Evolutionary conservation across 768 basidiomycete species (phyloP), one percentile per base, ranked within the genome.

Genomic region (Lentinula aciculospora): DNA sequence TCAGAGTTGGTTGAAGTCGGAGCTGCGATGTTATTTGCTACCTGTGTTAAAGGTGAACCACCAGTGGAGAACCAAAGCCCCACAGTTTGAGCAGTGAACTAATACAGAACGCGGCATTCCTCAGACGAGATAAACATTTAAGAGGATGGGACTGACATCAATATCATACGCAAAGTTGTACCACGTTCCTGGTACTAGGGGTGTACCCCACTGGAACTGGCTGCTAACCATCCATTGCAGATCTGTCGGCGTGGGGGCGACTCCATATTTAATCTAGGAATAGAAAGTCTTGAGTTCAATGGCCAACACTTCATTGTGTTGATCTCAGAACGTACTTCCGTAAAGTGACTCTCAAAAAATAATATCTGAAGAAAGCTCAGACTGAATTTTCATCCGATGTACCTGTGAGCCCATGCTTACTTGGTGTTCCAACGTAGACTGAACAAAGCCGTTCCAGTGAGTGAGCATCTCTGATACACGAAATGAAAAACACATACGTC

Each of bases 121-220:
- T 57, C 32, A 28, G 39, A 56, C 6, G 15, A 42, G 8, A 21
- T 15, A 31, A 31, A 17, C 42, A 36, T 4, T 34, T 51, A 32
- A n/a, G 32, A 17, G 59, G 25, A 15, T 37, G 50, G 8, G 0
- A 72, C 81, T 58, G 53, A 80, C 81, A 63, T 85, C 71, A 63
- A 84, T 84, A 60, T 85, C 83, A 62, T 85, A 85, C 29, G 82
- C 83, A 61, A 86, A 84, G 74, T 85, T 85, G 71, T 76, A 82
- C 82, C 82, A 86, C 48, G 74, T 76, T 36, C 75, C 78, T 5
- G 83, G 71, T 15, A 69, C 72, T 69, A 81, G 80, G 1, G 79
- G 71, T 1, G 77, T 76, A 49, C 74, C 71, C 81, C 81, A 85
- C 63, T 82, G 72, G 27, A 74, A 68, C 7, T 71, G 65, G 28